Percentiles rank a stretch among this genome's conserved stretches.
phyloP scores from a whole-genome alignment of 169 alveolate species.

The Eimeria praecox region DNA sequence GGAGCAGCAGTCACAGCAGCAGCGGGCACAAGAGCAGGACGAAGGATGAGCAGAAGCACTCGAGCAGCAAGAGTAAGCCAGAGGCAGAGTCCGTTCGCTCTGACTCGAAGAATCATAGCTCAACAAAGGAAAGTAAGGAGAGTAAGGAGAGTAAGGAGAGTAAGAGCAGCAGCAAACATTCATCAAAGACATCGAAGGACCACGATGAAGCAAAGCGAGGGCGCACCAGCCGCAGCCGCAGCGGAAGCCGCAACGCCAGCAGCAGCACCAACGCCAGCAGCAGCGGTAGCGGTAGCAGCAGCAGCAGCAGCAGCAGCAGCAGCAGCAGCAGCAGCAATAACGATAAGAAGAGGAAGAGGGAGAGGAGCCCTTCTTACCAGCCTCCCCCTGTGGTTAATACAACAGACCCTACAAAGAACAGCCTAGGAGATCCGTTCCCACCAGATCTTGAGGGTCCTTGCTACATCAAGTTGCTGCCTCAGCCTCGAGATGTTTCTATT shows the following conservation, averaged over 20 bases:
- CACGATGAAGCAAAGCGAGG: too few species aligned
- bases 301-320: neutral
- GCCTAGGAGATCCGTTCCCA: conserved; percentile 65
- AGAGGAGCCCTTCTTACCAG: conserved; percentile 33
- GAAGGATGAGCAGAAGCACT: neutral
- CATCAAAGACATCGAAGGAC: too few species aligned
- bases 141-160: too few species aligned
- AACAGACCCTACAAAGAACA: conserved; percentile 67
- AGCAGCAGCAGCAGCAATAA: conserved; percentile 46
- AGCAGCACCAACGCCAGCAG: neutral
- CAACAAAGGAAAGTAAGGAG: neutral
- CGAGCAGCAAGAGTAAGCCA: conserved; percentile 10
- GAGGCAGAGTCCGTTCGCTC: neutral
- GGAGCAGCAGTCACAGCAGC: neutral
- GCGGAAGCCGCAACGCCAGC: conserved; percentile 11
- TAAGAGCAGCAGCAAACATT: too few species aligned
- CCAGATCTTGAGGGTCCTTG: conserved; percentile 79
- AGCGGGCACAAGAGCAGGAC: conserved; percentile 39
- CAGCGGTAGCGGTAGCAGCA: conserved; percentile 24
- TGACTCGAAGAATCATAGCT: neutral
- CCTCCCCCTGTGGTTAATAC: conserved; percentile 56
- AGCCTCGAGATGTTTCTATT: conserved; percentile 65
- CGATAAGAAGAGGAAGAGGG: conserved; percentile 42
- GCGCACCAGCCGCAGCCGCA: too few species aligned
- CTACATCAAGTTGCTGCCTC: conserved; percentile 73